phyloP scores from a whole-genome alignment of 306 rosid species.

The Pyrus betulifolia region DNA sequence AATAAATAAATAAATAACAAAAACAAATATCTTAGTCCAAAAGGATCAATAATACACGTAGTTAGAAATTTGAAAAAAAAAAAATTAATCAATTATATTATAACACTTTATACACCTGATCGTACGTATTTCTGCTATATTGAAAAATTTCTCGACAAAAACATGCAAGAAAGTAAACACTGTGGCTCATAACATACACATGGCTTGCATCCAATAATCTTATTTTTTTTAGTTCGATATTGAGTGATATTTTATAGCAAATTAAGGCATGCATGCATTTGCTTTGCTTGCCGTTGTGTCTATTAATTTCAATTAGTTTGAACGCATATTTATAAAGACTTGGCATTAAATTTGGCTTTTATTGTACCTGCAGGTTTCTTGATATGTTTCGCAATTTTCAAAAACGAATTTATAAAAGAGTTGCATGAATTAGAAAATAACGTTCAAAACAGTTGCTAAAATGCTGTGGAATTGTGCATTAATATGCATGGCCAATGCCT shows the following conservation, averaged over 20 bases:
- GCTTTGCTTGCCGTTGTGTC: neutral
- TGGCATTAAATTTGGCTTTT: neutral
- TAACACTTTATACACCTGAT: too few relatives aligned
- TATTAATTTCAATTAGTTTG: neutral
- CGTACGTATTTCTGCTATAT: too few relatives aligned
- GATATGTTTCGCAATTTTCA: neutral
- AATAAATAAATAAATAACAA: too few relatives aligned
- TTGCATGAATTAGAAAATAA: neutral
- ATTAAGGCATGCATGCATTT: neutral
- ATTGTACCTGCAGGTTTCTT: neutral
- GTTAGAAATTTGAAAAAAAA: too few relatives aligned
- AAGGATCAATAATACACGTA: neutral
- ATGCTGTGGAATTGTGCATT: constrained; percentile 1
- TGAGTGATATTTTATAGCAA: neutral
- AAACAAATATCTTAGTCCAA: too few relatives aligned
- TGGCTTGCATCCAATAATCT: neutral
- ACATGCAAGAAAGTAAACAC: neutral
- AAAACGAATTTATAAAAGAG: neutral
- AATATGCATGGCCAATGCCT: neutral
- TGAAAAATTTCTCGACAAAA: neutral
- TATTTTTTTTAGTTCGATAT: neutral
- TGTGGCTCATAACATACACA: too few relatives aligned
- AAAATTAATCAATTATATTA: too few relatives aligned
- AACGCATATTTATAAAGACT: neutral
- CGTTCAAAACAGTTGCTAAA: neutral